Conservation (phyloP, 495 filamentous ascomycete genomes). For the Haplographium delicatum region DNA sequence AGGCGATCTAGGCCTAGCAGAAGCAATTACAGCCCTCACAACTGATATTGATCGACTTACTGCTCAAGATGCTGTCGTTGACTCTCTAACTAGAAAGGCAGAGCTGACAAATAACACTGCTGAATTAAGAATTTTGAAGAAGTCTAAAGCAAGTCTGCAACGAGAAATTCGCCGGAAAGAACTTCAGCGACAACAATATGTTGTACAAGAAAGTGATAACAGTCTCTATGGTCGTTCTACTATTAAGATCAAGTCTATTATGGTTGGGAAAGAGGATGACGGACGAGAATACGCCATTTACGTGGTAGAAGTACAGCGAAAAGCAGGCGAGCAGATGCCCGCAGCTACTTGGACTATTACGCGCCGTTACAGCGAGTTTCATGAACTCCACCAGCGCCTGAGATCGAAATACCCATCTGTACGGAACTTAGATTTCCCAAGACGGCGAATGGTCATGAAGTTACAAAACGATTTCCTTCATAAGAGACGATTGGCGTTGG, state of each 20-base stretch:
- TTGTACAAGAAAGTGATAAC: slow-evolving; percentile 96
- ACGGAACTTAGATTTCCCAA: slow-evolving; percentile 84
- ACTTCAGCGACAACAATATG: slow-evolving; percentile 93
- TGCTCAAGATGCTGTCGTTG: slow-evolving; percentile 84
- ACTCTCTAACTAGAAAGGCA: slow-evolving; percentile 87
- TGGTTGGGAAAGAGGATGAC: slow-evolving; percentile 86
- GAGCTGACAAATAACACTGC: slow-evolving; percentile 95
- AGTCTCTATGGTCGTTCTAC: slow-evolving; percentile 89
- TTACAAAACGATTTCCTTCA: slow-evolving; percentile 91
- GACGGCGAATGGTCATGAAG: slow-evolving; percentile 90
- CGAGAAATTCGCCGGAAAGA: slow-evolving; percentile 91
- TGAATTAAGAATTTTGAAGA: slow-evolving; percentile 85
- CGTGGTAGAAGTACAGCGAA: slow-evolving; percentile 83
- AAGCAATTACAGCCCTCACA: slow-evolving; percentile 81
- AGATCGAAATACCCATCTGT: slow-evolving; percentile 80
- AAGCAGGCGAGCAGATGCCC: slow-evolving; percentile 85
- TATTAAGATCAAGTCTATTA: slow-evolving; percentile 84
- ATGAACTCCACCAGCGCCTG: slow-evolving; percentile 87
- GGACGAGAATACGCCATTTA: slow-evolving; percentile 93
- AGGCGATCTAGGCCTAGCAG: slow-evolving; percentile 87
- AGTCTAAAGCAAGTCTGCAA: slow-evolving; percentile 89
- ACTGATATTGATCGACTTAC: slow-evolving; percentile 84
- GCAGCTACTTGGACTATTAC: slow-evolving; percentile 77
- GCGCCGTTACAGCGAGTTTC: slow-evolving; percentile 91
- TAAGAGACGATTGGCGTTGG: slow-evolving; percentile 75